Conservation (phyloP, 2,329 filamentous ascomycete species). For the Aspergillus sp. region DNA sequence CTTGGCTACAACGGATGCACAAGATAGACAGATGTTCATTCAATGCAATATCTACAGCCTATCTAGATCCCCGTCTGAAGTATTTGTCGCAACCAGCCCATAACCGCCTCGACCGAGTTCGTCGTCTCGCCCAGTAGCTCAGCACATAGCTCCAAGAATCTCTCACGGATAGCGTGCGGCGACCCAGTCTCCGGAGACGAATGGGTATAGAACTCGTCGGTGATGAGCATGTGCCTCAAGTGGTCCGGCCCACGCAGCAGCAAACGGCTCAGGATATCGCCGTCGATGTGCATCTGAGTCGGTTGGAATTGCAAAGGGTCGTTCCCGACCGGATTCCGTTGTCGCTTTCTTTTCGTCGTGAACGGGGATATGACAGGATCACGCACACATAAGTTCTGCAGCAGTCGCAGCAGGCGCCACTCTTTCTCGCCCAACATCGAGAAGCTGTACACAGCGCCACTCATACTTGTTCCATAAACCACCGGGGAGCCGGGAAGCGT, state of each 20-base stretch:
- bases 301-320: slow-evolving; percentile 45
- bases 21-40: not conserved
- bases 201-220: slow-evolving; percentile 15
- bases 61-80: slow-evolving; percentile 26
- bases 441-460: slow-evolving; percentile 70
- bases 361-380: slow-evolving; percentile 53
- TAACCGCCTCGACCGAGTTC: slow-evolving; percentile 26
- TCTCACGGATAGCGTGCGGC: slow-evolving; percentile 24
- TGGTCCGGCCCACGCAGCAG: slow-evolving; percentile 41
- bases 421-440: slow-evolving; percentile 60
- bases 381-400: slow-evolving; percentile 65
- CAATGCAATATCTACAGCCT: not conserved
- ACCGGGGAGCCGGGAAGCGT: slow-evolving; percentile 37
- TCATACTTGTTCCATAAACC: slow-evolving; percentile 64
- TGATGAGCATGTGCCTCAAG: slow-evolving; percentile 30
- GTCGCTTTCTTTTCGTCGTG: slow-evolving; percentile 30
- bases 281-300: slow-evolving; percentile 62
- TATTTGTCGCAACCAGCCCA: slow-evolving; percentile 34
- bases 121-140: slow-evolving; percentile 42
- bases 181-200: slow-evolving; percentile 9
- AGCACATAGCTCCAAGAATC: slow-evolving; percentile 51
- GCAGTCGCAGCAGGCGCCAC: slow-evolving; percentile 67
- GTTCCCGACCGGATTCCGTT: slow-evolving; percentile 23
- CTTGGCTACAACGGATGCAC: not conserved
- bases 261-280: slow-evolving; percentile 61